Base-by-base conservation (phyloP, 768 basidiomycete species). In the Daedalea quercina region DNA sequence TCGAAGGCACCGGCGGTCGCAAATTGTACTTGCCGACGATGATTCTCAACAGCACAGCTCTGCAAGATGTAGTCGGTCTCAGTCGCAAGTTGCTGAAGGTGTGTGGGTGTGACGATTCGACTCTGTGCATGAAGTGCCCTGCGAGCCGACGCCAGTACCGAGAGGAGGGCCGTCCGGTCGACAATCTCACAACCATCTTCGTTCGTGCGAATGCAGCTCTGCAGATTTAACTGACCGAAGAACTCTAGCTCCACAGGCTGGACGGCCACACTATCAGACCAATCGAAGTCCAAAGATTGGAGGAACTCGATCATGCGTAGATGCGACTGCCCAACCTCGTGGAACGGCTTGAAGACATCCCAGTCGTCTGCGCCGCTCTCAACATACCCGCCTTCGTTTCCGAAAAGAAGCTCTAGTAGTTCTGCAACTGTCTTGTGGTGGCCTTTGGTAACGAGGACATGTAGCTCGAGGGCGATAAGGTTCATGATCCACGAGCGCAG, bases 271-370 rank as follows among this genome's bases (percentile, higher is more conserved):
- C 78, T 80, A 63, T 97, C 94, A 4, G 78, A 78, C 94, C 94
- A 97, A 50, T 89, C 85, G 57, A 97, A 87, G 64, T 85, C 82
- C 60, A 97, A 71, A 0, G 90, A 90, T 63, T 90, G 86, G 44
- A 97, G 73, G 50, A 92, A 81, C 66, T 95, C 93, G 60, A 95
- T 85, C 65, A 96, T 84, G 23, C 88, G 79, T 60, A 91, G 76
- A 50, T 91, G 82, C 0, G 88, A 87, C 63, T 94, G 93, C 2
- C 87, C 87, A 51, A 89, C 75, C 57, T 87, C 87, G 50, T 72
- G 77, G 73, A 88, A 89, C 1, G 79, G 73, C 51, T 73, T 73
- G 64, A 81, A 74, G 4, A 75, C 64, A 24, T 76, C 74, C 65
- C 70, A 76, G 24, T 56, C 48, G 2, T 68, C 70, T 0, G 64